Evolutionary conservation across 2,329 filamentous ascomycete genomes (phyloP), one percentile per base, ranked within the genome.

Genomic region (Venturia oleaginea): DNA sequence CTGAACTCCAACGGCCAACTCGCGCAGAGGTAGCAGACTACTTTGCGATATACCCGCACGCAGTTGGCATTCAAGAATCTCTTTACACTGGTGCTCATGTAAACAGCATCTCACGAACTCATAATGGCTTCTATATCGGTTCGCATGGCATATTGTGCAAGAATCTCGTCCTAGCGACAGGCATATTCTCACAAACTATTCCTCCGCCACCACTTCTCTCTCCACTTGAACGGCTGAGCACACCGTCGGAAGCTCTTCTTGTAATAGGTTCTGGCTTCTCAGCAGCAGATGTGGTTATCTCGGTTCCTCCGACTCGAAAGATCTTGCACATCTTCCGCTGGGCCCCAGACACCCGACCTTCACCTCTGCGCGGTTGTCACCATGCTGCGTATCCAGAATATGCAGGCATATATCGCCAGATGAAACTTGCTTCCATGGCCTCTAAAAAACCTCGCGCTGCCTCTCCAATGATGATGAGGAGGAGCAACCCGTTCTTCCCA

Each of bases 371-470:
- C 24, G 79, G 80, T 43, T 86, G 84, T 65, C 84, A 86, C 68
- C 80, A 83, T 59, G 79, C 82, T 55, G 84, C 83, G 37, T 86
- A 86, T 68, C 84, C 84, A 0, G 84, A 86, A 67, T 86, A 86
- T 69, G 83, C 84, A 0, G 78, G 80, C 10, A 76, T 86, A 1
- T 86, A 86, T 67, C 78, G 82, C 17, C 75, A 82, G 51, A 86
- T 86, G 84, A 86, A 84, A 71, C 75, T 80, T 10, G 80, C 82
- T 15, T 73, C 73, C 0, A 69, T 64, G 34, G 19, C 64, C 4
- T 51, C 61, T 5, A 32, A 48, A 13, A 54, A 4, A 22, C 55
- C 64, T 10, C 10, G 8, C 34, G 22, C 24, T 24, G 40, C 37
- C 13, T 34, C 62, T 24, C 69, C 74, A 1, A 17, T 37, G 22